Evolutionary conservation across 169 alveolate genomes (phyloP), one percentile per base, ranked within the genome.

Genomic region (Plasmodium vivax): DNA sequence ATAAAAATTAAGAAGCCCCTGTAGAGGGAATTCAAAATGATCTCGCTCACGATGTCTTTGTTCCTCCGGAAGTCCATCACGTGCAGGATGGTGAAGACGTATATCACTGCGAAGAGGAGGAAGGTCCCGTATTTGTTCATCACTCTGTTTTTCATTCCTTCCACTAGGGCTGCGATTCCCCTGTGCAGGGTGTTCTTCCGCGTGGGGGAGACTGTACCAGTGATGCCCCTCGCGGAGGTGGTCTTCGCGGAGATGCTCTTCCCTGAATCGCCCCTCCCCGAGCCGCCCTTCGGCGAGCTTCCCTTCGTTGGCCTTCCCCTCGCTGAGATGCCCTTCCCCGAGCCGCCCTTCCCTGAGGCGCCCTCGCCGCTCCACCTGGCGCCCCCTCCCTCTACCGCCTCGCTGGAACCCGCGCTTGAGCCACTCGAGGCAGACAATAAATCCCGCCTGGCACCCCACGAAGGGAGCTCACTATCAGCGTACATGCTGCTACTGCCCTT

Each of bases 41-140:
- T 88, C 62, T 88, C 94, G 80, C 94, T 88, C 1, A 88, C 62
- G 32, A 88, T 88, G 58, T 88, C 82, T n/a, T 88, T 79, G 73
- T 88, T 88, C 51, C 94, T 88, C 58, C 43, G 51, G 72, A 88
- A 88, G 51, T 88, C 94, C 41, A 88, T 27, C 19, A 88, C 82
- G 10, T 88, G 94, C 19, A 88, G 38, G 58, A 88, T 43, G 2
- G 88, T 88, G 23, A 88, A 80, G 43, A 88, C 41, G 38, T 79
- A 88, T 30, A 88, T 88, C 3, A 88, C 32, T 30, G 72, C 41
- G 27, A 88, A 88, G 4, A 88, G 56, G 2, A 79, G 51, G 73
- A 88, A 88, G 19, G 71, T 80, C 14, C 94, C 94, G 80, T 79
- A 79, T n/a, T 79, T 88, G 71, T 80, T 88, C 6, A 88, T 14